Base-by-base conservation (phyloP, 805 yeast genomes). In the Yarrowia sp. region DNA sequence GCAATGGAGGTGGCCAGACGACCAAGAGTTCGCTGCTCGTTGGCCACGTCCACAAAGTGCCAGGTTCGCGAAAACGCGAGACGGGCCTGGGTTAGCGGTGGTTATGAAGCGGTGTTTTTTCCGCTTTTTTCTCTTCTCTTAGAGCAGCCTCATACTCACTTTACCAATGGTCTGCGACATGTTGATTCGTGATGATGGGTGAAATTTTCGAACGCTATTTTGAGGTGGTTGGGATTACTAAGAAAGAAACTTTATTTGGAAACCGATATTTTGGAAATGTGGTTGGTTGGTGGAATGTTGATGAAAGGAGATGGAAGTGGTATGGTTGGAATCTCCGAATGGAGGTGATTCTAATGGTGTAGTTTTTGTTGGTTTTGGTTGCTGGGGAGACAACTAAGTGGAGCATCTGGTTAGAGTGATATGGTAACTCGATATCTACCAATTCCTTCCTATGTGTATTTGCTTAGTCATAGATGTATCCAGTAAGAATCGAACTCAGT, bases 1-100 rank as follows among this genome's bases (percentile, higher is more conserved):
- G 99, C 98, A 65, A 95, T 92, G 65, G 87, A 82, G 0, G 96
- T 81, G 4, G 99, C 98, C 65, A 95, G 76, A 73, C 98, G 87
- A 74, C 99, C 99, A 54, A 95, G 77, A 0, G 98, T 87, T 72
- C 99, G 84, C 38, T 80, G 77, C 64, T 95, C 99, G 56, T 84
- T 81, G 14, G 96, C 90, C 36, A 91, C 83, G 74, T 96, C 98
- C 36, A 95, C 89, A 74, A 92, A 97, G 74, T 93, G 98, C 99
- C 99, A 95, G 46, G 87, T 81, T 69, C 96, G 83, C 44, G 96
- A 87, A 69, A 89, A 85, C 3, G 96, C 90, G 21, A 87, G 80
- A 4, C 87, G 90, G 4, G 91, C 84, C 77, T 82, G 72, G 12
- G 36, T 32, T 21, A 40, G 65, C 61, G 59, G n/a, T n/a, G 64